Evolutionary conservation across 2,329 filamentous ascomycete species (phyloP), one percentile per base, ranked within the genome.

Genomic region (Microcera coccophila): DNA sequence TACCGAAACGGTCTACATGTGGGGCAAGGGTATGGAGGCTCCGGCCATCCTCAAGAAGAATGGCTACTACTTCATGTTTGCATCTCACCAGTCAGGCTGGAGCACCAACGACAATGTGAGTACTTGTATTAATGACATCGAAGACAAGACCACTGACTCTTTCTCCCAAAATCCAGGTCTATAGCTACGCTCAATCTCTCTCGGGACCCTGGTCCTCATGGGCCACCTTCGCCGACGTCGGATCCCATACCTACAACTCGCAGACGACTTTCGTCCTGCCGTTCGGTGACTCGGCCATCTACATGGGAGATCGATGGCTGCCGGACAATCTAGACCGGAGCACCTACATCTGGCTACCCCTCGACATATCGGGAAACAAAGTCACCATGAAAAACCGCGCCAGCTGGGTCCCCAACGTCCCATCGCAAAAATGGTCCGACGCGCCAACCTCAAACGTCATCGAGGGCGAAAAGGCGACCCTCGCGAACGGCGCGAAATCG

Each of bases 301-400:
- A 85, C 62, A 75, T 84, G 63, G 82, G 83, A 16, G 82, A 87
- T 62, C 75, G 83, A 17, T 86, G 83, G 82, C 62, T 77, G 0
- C 73, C 70, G 4, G 59, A 61, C n/a, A 80, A 85, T 48, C 69
- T 87, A 1, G 75, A 73, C 61, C 65, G 74, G 0, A 78, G 73
- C 39, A 82, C 79, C 0, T 85, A 85, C 53, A 65, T 85, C 31
- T 85, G 81, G 82, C 69, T 85, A 0, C 82, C 82, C 0, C 62
- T 85, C 1, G 66, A 57, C 4, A 68, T 83, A 45, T 66, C 66
- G 2, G 78, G 76, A 0, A 77, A 69, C 0, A 72, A 64, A 0
- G 75, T 79, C 2, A 69, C 53, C 9, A 69, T 79, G 55, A 63
- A 68, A 40, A 75, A 81, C 59, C 60, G 68, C 19, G 75, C 77